Percentiles rank a stretch among this genome's conserved stretches.
These are phyloP conservation scores for Rubia tinctorum DNA, from an alignment of 305 asterid species.

Conservation along the genomic window DNA sequence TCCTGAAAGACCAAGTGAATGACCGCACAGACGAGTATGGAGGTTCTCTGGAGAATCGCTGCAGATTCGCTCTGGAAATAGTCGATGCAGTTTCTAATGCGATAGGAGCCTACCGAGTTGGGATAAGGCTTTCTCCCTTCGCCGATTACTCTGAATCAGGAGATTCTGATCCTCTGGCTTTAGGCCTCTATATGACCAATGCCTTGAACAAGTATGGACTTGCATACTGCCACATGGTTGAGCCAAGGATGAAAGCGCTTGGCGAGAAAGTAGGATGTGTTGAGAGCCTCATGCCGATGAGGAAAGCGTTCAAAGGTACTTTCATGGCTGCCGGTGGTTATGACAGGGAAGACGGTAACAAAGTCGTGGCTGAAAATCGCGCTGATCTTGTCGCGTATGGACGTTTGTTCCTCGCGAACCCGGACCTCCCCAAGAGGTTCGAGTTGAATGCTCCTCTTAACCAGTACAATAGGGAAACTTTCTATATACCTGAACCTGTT, in stretches of 20 bases:
- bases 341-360: constrained; percentile 12
- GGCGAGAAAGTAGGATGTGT: constrained; percentile 3
- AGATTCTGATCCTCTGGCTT: constrained; percentile 53
- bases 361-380: constrained; percentile 17
- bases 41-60: constrained; percentile 26
- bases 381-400: constrained; percentile 23
- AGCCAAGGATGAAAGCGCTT: constrained; percentile 13
- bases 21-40: constrained; percentile 32
- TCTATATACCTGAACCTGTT: constrained; percentile 26
- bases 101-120: constrained; percentile 38
- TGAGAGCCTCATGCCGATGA: constrained; percentile 15
- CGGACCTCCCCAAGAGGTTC: constrained; percentile 15
- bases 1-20: constrained; percentile 27
- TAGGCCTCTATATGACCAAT: constrained; percentile 43
- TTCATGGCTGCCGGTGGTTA: constrained; percentile 11
- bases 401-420: constrained; percentile 8
- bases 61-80: constrained; percentile 28
- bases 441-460: constrained; percentile 15
- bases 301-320: constrained; percentile 26
- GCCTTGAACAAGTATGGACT: constrained; percentile 29
- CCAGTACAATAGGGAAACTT: constrained; percentile 11
- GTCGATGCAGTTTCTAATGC: constrained; percentile 24
- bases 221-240: constrained; percentile 12
- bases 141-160: constrained; percentile 31
- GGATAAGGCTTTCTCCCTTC: constrained; percentile 61